A percentile compares a stretch with the other conserved stretches of the same genome.
These are phyloP conservation scores for Yarrowia deformans DNA, from an alignment of 805 yeast genomes.

Conservation along the genomic window DNA sequence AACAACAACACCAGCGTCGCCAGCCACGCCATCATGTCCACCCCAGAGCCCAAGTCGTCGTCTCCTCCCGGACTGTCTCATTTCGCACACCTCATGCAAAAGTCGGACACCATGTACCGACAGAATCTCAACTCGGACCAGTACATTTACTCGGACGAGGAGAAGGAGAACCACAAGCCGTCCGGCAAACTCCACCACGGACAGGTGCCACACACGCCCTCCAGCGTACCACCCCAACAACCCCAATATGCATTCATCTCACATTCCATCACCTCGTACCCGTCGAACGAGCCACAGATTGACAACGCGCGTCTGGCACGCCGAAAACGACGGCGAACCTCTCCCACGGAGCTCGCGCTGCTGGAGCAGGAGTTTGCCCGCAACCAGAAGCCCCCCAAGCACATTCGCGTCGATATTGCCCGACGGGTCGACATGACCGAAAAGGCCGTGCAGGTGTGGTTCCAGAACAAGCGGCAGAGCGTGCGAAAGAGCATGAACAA, in stretches of 20 bases:
- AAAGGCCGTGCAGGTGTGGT: constrained; percentile 98
- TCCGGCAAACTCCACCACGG: background rate
- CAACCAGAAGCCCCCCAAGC: constrained; percentile 83
- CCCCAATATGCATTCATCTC: constrained; percentile 74
- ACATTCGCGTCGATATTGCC: constrained; percentile 80
- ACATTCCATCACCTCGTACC: constrained; percentile 89
- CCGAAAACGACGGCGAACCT: constrained; percentile 93
- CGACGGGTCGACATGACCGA: constrained; percentile 88
- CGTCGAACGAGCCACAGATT: constrained; percentile 73
- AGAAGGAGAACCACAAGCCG: constrained; percentile 28
- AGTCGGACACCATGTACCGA: constrained; percentile 39
- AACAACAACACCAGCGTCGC: background rate
- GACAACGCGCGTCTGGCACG: constrained; percentile 94
- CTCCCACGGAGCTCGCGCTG: constrained; percentile 82
- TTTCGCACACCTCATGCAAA: constrained; percentile 38
- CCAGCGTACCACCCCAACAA: constrained; percentile 4
- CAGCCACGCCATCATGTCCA: background rate
- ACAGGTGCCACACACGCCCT: constrained; percentile 17
- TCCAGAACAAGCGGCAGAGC: constrained; percentile 92
- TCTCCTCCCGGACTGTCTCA: constrained; percentile 32
- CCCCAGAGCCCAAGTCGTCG: constrained; percentile 14
- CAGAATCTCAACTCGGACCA: constrained; percentile 40
- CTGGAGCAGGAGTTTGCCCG: constrained; percentile 78
- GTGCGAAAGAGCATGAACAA: constrained; percentile 50
- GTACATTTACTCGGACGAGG: constrained; percentile 36